Evolutionary conservation across 1,284 basidiomycete genomes (phyloP).

Genomic region (Fomitopsis palustris): DNA sequence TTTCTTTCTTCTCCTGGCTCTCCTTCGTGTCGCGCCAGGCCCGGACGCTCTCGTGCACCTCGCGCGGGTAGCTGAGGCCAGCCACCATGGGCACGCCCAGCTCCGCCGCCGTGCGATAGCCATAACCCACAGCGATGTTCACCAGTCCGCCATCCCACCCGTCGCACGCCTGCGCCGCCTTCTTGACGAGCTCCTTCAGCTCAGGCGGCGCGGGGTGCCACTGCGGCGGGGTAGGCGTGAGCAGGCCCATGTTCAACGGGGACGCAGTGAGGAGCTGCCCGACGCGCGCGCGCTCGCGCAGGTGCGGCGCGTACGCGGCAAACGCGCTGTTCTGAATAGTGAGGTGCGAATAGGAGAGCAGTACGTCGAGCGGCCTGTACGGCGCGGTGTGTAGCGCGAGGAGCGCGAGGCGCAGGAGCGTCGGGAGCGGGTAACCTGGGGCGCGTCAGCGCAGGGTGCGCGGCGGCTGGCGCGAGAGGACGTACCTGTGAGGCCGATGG

Average conservation of each 20-base stretch:
- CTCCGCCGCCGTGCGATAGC: constrained; percentile 48
- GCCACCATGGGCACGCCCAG: constrained; percentile 67
- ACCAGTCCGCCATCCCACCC: constrained; percentile 50
- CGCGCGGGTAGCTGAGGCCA: constrained; percentile 66
- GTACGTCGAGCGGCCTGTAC: constrained; percentile 69
- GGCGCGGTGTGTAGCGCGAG: constrained; percentile 66
- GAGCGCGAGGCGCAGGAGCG: constrained; percentile 79
- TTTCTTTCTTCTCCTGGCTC: constrained; percentile 29
- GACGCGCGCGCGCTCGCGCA: constrained; percentile 64
- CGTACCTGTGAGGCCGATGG: constrained; percentile 84
- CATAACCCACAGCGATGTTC: constrained; percentile 72
- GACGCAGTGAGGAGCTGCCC: constrained; percentile 80
- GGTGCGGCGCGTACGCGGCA: constrained; percentile 54
- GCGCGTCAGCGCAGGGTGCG: neutral
- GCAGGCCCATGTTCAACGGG: constrained; percentile 89
- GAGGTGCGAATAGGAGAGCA: constrained; percentile 87
- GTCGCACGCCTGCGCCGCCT: constrained; percentile 27
- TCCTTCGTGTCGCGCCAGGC: constrained; percentile 62
- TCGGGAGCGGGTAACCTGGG: constrained; percentile 85
- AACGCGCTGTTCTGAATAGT: constrained; percentile 80
- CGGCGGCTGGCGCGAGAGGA: constrained; percentile 1
- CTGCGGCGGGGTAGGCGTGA: constrained; percentile 63
- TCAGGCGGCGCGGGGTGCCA: constrained; percentile 85
- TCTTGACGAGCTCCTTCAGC: constrained; percentile 42
- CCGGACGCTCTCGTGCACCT: constrained; percentile 72